Percentiles rank a stretch among this genome's conserved stretches.
These are phyloP conservation scores for Rhododendron molle DNA, from an alignment of 148 eudicot species.

Conservation along the genomic window DNA sequence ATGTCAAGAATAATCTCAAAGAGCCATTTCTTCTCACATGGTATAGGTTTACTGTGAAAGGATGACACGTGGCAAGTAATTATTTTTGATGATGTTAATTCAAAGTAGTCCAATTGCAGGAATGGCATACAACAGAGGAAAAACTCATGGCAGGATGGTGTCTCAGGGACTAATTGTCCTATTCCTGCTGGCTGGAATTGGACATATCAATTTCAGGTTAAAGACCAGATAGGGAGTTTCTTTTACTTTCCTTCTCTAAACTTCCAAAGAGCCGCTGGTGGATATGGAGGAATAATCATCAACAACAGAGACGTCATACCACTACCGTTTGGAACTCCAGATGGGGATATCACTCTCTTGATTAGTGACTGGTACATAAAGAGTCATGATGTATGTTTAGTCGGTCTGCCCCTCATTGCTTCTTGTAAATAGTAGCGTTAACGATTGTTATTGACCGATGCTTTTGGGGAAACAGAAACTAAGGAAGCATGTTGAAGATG, in stretches of 20 bases:
- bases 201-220: conserved; percentile 95
- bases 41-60: conserved; percentile 30
- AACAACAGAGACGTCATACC: conserved; percentile 84
- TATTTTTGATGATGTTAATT: background rate
- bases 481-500: conserved; percentile 59
- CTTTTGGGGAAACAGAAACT: conserved; percentile 58
- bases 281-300: conserved; percentile 87
- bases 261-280: conserved; percentile 91
- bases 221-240: conserved; percentile 98
- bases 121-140: conserved; percentile 89
- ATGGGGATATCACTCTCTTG: conserved; percentile 87
- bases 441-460: conserved; percentile 6
- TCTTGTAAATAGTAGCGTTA: conserved; percentile 4
- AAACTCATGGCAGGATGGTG: conserved; percentile 98
- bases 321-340: conserved; percentile 87
- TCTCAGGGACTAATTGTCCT: conserved; percentile 90
- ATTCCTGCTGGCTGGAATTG: conserved; percentile 99
- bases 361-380: conserved; percentile 89
- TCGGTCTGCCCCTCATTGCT: conserved; percentile 3
- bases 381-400: conserved; percentile 73
- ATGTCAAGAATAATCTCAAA: conserved; percentile 83
- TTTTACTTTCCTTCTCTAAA: conserved; percentile 90
- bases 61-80: background rate
- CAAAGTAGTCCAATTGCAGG: conserved; percentile 51
- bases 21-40: conserved; percentile 94